Evolutionary conservation across 148 eudicot genomes (phyloP), one percentile per base, ranked within the genome.

Genomic region (Fallopia convolvulus): DNA sequence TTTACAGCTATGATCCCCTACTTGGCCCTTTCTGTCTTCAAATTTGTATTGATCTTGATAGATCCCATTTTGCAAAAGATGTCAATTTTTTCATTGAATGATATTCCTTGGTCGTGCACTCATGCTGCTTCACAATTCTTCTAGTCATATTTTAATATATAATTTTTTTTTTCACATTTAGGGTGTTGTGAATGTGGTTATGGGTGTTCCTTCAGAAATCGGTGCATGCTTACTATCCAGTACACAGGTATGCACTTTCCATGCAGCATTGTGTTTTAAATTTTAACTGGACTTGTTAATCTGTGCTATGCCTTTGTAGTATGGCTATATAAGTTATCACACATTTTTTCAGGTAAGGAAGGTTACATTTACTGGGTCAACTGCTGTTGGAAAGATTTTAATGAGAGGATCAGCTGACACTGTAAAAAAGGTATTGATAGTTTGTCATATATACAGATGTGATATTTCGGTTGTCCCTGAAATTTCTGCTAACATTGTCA

Each of bases 161-260:
- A 68, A 68, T 6, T 2, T 36, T 68, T 20, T 68, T 39, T 68
- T 68, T 68, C 44, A 15, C 72, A 68, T 77, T 15, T 52, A 94
- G 98, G 99, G 99, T 82, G 96, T 80, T 53, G 85, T 95, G 56
- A 95, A 95, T 85, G 93, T 95, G 8, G 94, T 95, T 42, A 88
- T 95, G 97, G 99, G 99, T 74, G 83, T 88, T 80, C 97, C 97
- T 80, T 3, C 88, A 72, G 93, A 89, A 41, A 95, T 95, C 66
- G 99, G 99, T 60, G 88, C 88, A 41, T 80, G 94, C 74, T 75
- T 95, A 82, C 73, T 91, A 72, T 87, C 86, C 47, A 95, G 99
- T 83, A 82, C 89, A 15, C 83, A 89, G 92, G 98, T 94, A 75
- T 44, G 76, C 33, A 63, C 44, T 72, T 73, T 17, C 47, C 72